Base-by-base conservation (phyloP, 176 grass and related monocot species). In the Aegilops speltoides region DNA sequence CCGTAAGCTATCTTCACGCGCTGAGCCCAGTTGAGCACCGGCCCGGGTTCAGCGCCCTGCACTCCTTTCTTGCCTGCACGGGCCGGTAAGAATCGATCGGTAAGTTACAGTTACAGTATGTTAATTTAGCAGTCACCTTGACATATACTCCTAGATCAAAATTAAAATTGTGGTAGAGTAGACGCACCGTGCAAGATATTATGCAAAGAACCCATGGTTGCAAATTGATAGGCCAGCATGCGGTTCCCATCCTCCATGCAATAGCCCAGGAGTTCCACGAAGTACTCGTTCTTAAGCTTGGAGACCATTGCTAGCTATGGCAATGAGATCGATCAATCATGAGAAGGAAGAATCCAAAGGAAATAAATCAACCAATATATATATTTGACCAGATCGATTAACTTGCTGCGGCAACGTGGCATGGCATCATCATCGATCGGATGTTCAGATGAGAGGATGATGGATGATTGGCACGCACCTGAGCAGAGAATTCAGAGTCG, bases 221-320 rank as follows among this genome's bases (percentile, higher is more conserved):
- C 94, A 7, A 88, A 96, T 43, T 96, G 82, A 26, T 94, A 94
- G 15, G 76, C 79, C 23, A 96, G 82, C 90, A 93, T 90, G 41
- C 94, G 87, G 71, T 88, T 93, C 20, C 87, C 81, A 1, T 92
- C 89, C 83, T 96, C 94, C 64, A 93, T 23, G 74, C 94, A 96
- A 25, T 96, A 96, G 1, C 94, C 89, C 48, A 94, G 20, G 41
- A 96, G 85, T 67, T 91, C 91, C 26, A 93, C 36, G 63, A 96
- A 90, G 6, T 93, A 96, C 34, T 96, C 94, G 52, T 94, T 88
- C 91, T 96, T 93, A 28, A 96, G 91, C 64, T 93, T 93, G 29
- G 94, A 96, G 38, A 96, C 91, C 94, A 96, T 90, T 0, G 94
- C 91, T 82, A 96, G 80, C 94, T 96, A 56, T 7, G 37, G 16